These are phyloP conservation scores for Coniosporium tulheliwenetii DNA, from an alignment of 2,329 filamentous ascomycete genomes.

Conservation along the genomic window DNA sequence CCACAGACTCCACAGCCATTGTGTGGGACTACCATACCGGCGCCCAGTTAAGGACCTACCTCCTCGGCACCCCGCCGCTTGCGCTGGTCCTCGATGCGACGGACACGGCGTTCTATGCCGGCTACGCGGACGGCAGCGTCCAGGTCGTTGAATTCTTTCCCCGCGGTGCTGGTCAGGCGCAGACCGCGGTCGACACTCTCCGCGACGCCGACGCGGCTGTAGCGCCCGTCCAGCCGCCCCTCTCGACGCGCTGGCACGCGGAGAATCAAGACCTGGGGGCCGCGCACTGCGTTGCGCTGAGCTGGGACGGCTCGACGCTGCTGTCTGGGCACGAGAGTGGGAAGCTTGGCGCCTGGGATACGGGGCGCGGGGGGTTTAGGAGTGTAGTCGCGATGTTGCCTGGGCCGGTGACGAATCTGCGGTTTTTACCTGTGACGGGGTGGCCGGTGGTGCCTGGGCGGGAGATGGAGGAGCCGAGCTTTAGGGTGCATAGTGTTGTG, in stretches of 20 bases:
- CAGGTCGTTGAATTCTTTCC: constrained; percentile 64
- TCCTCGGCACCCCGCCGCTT: constrained; percentile 59
- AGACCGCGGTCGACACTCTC: constrained; percentile 21
- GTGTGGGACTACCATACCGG: constrained; percentile 86
- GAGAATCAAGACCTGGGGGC: constrained; percentile 49
- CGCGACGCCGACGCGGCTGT: constrained; percentile 40
- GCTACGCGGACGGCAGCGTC: constrained; percentile 65
- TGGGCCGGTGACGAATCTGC: constrained; percentile 67
- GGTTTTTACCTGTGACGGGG: constrained; percentile 49
- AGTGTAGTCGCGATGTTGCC: constrained; percentile 57
- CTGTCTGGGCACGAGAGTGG: constrained; percentile 71
- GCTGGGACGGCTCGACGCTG: constrained; percentile 67
- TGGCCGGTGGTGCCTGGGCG: constrained; percentile 12
- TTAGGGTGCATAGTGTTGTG: constrained; percentile 45
- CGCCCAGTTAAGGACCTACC: constrained; percentile 60
- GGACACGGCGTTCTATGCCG: constrained; percentile 67
- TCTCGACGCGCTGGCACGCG: constrained; percentile 27
- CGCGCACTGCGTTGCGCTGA: constrained; percentile 53
- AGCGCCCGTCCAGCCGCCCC: constrained; percentile 29
- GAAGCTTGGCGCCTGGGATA: constrained; percentile 66
- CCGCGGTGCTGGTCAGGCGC: constrained; percentile 24
- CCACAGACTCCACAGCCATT: constrained; percentile 75
- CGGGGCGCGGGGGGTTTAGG: constrained; percentile 52
- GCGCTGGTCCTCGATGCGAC: constrained; percentile 67
- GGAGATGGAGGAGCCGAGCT: constrained; percentile 14